Evolutionary conservation across 2,329 filamentous ascomycete species (phyloP).

Genomic region (Colletotrichum truncatum): DNA sequence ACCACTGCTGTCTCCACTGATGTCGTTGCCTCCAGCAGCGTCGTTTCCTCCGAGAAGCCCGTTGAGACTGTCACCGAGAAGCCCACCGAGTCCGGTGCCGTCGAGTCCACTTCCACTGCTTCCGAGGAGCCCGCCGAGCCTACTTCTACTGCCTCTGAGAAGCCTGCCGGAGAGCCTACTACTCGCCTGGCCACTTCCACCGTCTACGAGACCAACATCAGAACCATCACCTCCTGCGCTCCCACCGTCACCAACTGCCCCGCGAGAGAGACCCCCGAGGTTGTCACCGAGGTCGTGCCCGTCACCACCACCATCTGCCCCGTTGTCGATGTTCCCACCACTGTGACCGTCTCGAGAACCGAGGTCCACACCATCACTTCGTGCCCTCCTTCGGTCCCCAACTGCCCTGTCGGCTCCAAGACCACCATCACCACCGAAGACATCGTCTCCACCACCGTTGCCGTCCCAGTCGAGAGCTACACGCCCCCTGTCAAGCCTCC

Average conservation of each 20-base stretch:
- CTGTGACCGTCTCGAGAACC: conserved; percentile 33
- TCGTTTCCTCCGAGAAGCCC: conserved; percentile 6
- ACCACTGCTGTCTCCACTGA: not conserved
- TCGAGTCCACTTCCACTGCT: not conserved
- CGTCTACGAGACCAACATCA: conserved; percentile 25
- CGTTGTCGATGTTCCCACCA: conserved; percentile 32
- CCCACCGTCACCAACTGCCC: conserved; percentile 21
- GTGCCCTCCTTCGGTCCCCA: conserved; percentile 34
- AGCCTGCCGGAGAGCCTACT: not conserved
- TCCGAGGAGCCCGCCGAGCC: not conserved
- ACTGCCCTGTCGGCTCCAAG: conserved; percentile 34
- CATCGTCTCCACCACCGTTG: conserved; percentile 9
- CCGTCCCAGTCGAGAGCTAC: conserved; percentile 27
- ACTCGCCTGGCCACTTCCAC: conserved; percentile 29
- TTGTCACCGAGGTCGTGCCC: conserved; percentile 43
- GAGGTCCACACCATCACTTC: conserved; percentile 40
- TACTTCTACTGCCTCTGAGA: not conserved
- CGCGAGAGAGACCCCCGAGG: conserved; percentile 10
- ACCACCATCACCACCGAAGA: conserved; percentile 25
- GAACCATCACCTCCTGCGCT: conserved; percentile 31
- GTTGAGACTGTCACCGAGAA: not conserved
- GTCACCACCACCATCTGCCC: conserved; percentile 57
- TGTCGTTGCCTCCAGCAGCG: not conserved
- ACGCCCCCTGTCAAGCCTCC: conserved; percentile 18
- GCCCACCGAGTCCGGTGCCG: not conserved